phyloP scores from a whole-genome alignment of 176 grass and related monocot species.

The Aegilops longissima region DNA sequence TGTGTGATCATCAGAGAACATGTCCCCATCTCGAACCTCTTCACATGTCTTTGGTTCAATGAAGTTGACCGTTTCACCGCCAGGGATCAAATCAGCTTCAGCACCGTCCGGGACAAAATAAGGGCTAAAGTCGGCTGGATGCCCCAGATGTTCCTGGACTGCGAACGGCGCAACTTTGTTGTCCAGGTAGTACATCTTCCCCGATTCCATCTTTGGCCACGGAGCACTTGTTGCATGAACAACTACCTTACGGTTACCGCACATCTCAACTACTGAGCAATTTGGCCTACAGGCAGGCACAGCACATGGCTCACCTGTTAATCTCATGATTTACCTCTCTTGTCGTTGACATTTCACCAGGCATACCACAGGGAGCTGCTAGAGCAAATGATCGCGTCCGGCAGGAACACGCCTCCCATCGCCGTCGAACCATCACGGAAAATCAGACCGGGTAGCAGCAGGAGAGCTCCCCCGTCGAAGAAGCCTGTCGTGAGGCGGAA shows the following conservation, averaged over 20 bases:
- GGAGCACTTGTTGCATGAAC: background rate
- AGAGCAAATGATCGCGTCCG: slow-evolving; percentile 60
- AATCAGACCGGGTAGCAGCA: slow-evolving; percentile 22
- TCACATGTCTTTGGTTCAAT: slow-evolving; percentile 99
- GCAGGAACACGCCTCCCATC: slow-evolving; percentile 28
- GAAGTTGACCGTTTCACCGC: slow-evolving; percentile 96
- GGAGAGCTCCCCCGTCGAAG: slow-evolving; percentile 51
- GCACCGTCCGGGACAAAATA: slow-evolving; percentile 91
- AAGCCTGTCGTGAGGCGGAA: slow-evolving; percentile 54
- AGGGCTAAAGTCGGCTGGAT: slow-evolving; percentile 73
- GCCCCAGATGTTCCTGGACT: slow-evolving; percentile 89
- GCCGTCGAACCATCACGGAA: slow-evolving; percentile 27
- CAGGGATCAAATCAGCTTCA: slow-evolving; percentile 97
- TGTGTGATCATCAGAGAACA: slow-evolving; percentile 99
- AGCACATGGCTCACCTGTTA: slow-evolving; percentile 10
- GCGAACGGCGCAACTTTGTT: slow-evolving; percentile 91
- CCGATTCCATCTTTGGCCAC: background rate
- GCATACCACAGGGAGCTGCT: slow-evolving; percentile 91
- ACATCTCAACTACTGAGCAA: background rate
- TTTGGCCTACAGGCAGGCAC: background rate
- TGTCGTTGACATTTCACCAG: slow-evolving; percentile 44
- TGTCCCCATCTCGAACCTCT: slow-evolving; percentile 82
- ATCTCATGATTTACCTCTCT: background rate
- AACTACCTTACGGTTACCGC: background rate
- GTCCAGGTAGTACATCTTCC: slow-evolving; percentile 58